A percentile compares a stretch with the other conserved stretches of the same genome.
phyloP scores from a whole-genome alignment of 352 stramenopile genomes.

The Pythium rishiriense region DNA sequence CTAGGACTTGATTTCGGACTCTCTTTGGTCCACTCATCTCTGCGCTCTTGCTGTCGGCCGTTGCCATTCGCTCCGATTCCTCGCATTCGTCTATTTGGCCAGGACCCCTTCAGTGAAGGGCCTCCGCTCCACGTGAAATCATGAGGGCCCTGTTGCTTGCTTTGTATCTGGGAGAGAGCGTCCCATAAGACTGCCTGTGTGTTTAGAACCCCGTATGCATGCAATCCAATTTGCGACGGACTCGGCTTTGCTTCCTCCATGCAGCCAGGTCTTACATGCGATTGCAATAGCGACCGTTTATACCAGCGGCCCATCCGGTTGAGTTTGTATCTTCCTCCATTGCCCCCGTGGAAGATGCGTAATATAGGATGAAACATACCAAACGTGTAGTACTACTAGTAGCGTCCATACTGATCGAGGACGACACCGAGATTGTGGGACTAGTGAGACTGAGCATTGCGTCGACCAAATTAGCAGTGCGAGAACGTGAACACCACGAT shows the following conservation, averaged over 20 bases:
- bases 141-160: too few species aligned
- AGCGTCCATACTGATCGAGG: too few species aligned
- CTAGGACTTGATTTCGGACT: too few species aligned
- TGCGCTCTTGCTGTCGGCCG: not conserved
- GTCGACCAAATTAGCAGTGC: too few species aligned
- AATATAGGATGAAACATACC: constrained; percentile 83
- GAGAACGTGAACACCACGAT: too few species aligned
- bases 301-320: constrained; percentile 81
- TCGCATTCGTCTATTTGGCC: not conserved
- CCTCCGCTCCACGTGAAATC: too few species aligned
- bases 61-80: not conserved
- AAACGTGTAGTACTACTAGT: constrained; percentile 2
- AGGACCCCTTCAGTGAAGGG: too few species aligned
- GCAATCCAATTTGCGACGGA: constrained; percentile 89
- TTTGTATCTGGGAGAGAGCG: not conserved
- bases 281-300: constrained; percentile 87
- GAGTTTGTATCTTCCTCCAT: constrained; percentile 77
- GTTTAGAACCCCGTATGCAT: not conserved
- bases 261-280: constrained; percentile 82
- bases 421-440: too few species aligned
- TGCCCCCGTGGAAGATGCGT: constrained; percentile 55
- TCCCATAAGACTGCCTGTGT: constrained; percentile 12
- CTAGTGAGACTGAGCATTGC: too few species aligned
- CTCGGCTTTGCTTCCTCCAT: constrained; percentile 49
- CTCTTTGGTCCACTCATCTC: constrained; percentile 1